Base-by-base conservation (phyloP, 108 stramenopile species). In the Cylindrotheca fusiformis region DNA sequence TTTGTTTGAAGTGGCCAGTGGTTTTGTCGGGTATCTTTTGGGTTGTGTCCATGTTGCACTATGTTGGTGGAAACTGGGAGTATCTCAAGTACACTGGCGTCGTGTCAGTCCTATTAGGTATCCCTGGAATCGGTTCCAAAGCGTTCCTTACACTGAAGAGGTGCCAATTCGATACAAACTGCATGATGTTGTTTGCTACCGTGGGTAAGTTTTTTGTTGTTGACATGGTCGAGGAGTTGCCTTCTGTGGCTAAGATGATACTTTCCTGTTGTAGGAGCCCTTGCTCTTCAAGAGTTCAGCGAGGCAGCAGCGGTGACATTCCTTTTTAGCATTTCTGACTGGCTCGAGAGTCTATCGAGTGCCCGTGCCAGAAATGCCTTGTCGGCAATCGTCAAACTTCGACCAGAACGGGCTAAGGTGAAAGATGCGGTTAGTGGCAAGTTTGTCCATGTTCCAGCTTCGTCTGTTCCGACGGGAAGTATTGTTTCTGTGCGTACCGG, bases 221-320 rank as follows among this genome's bases (percentile, higher is more conserved):
- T n/a, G n/a, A n/a, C n/a, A n/a, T n/a, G n/a, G n/a, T n/a, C n/a
- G n/a, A n/a, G n/a, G n/a, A n/a, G n/a, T n/a, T n/a, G n/a, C n/a
- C n/a, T n/a, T n/a, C n/a, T n/a, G n/a, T n/a, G n/a, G n/a, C n/a
- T n/a, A n/a, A n/a, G n/a, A n/a, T n/a, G n/a, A n/a, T n/a, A n/a
- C n/a, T n/a, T n/a, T n/a, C n/a, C n/a, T n/a, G n/a, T n/a, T n/a
- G n/a, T n/a, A n/a, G n/a, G n/a, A 20, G 89, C 95, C 4, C 55
- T 94, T n/a, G 72, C 67, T 5, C 60, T 95, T 32, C 75, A 72
- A 32, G 88, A 96, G 55, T 90, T 68, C 57, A 80, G 82, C 32
- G 93, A 96, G 67, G 93, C 91, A 6, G 95, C 93, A 25, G 79
- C 87, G 17, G 90, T 96, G 1, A 74, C 88, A 2, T 93, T 92